Base-by-base conservation (phyloP, 2,329 filamentous ascomycete genomes). In the Verticillium klebahnii region DNA sequence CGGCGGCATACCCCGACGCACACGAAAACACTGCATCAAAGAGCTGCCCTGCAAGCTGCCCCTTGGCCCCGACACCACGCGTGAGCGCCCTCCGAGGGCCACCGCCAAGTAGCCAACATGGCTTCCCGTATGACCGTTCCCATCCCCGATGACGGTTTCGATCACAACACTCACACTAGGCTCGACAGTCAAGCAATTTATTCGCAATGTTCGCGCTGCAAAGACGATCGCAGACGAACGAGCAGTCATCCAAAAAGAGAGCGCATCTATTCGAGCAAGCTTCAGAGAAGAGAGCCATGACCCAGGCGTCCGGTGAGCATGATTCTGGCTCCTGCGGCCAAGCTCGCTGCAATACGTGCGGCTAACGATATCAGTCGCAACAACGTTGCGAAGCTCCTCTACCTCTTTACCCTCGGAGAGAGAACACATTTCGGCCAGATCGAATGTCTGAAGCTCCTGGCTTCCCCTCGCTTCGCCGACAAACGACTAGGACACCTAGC, bases 181-280 rank as follows among this genome's bases (percentile, higher is more conserved):
- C 5, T 19, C 61, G 67, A 63, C 73, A 98, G 95, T 99, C 76
- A 99, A 99, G 82, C 95, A 98, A 81, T 99, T 99, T 80, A 99
- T 99, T 78, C 93, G 95, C 75, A 98, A 97, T 80, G 95, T 99
- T 74, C 92, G 95, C 75, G 94, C 95, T 65, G 93, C 95, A 64
- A 99, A 99, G 82, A 99, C 95, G 39, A 97, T 99, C 74, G 96
- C 96, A 75, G 95, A 99, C 79, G 95, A 99, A 82, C 89, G 95
- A 74, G 94, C 95, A 59, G 95, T 99, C 61, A 96, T 99, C 66
- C 95, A 98, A 73, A 99, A 99, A 79, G 95, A 99, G 81, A 99
- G 95, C 78, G 95, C 95, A 63, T 92, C 94, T 57, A 99, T 99
- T 74, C 87, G 95, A 78, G 93, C 95, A 69, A 98, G 94, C 80